Conservation (phyloP, 2,329 filamentous ascomycete genomes). For the Aspergillus unguis region DNA sequence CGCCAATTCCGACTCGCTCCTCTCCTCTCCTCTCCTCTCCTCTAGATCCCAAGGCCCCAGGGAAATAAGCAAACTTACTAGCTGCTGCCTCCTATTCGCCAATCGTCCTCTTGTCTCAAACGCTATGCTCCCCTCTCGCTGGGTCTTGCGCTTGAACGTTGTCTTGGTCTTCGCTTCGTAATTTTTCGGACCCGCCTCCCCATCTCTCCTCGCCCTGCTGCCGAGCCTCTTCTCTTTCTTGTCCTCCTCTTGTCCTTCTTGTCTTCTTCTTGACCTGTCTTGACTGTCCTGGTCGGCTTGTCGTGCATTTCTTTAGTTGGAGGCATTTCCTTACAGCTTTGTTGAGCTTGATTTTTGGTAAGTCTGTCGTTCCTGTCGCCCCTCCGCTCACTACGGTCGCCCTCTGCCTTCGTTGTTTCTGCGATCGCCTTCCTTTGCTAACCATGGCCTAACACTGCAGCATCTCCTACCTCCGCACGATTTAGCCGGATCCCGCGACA, state of each 20-base stretch:
- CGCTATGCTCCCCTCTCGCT: conserved; percentile 13
- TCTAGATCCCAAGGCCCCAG: conserved; percentile 3
- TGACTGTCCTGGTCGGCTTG: conserved; percentile 10
- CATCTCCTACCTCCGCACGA: conserved; percentile 1
- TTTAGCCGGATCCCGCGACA: conserved; percentile 12
- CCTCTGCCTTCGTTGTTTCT: background rate
- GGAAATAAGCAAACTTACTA: conserved; percentile 8
- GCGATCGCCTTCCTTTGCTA: background rate
- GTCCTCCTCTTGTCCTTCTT: conserved; percentile 13
- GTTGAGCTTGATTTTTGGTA: background rate
- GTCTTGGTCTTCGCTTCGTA: conserved; percentile 17
- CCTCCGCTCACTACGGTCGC: background rate
- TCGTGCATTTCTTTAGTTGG: background rate
- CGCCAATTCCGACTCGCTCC: background rate
- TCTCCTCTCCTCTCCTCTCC: conserved; percentile 6
- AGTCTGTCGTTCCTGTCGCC: background rate
- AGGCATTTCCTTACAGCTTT: too few species aligned
- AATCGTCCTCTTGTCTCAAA: conserved; percentile 2
- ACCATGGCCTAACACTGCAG: conserved; percentile 1
- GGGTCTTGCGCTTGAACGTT: conserved; percentile 14
- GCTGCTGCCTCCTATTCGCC: conserved; percentile 5
- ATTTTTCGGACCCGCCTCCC: conserved; percentile 10
- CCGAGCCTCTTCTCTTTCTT: conserved; percentile 15
- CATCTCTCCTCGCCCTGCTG: conserved; percentile 8
- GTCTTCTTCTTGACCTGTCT: conserved; percentile 11